Evolutionary conservation across 2,329 filamentous ascomycete species (phyloP).

Genomic region (Diaporthe nobilis): DNA sequence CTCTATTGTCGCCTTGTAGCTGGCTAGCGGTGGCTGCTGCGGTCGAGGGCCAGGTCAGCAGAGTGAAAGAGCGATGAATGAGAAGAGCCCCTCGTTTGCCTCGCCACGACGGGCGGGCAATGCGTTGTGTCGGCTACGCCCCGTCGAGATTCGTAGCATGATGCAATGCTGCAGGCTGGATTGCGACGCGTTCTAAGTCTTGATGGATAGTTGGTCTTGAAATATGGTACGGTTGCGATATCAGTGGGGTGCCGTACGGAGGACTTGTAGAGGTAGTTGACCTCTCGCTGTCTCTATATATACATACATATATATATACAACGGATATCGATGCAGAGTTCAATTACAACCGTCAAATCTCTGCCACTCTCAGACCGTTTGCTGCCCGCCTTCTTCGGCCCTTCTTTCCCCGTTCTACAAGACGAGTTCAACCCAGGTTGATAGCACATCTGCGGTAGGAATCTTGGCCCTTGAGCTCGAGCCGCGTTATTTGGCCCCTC

Average conservation of each 20-base stretch:
- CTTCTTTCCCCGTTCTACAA: background rate
- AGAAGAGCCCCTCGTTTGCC: background rate
- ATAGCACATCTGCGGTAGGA: background rate
- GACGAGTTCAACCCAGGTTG: background rate
- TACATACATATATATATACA: background rate
- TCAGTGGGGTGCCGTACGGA: background rate
- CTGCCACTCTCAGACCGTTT: background rate
- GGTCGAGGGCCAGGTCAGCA: background rate
- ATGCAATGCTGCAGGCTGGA: slow-evolving; percentile 36
- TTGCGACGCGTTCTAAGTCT: slow-evolving; percentile 25
- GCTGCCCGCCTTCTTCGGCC: too few relatives aligned
- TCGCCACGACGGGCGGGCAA: background rate
- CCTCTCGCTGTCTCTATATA: background rate
- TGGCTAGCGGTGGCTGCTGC: background rate
- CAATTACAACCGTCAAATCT: background rate
- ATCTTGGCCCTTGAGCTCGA: background rate
- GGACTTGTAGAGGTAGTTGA: background rate
- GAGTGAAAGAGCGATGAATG: background rate
- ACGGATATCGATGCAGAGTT: background rate
- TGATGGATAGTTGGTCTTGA: background rate
- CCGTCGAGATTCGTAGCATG: slow-evolving; percentile 32
- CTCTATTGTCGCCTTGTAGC: background rate
- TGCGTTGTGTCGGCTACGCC: slow-evolving; percentile 8
- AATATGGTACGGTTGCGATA: background rate
- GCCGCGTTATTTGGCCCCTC: background rate